These are phyloP conservation scores for Pigoraptor vietnamica DNA, from an alignment of 78 protist genomes.

Conservation along the genomic window DNA sequence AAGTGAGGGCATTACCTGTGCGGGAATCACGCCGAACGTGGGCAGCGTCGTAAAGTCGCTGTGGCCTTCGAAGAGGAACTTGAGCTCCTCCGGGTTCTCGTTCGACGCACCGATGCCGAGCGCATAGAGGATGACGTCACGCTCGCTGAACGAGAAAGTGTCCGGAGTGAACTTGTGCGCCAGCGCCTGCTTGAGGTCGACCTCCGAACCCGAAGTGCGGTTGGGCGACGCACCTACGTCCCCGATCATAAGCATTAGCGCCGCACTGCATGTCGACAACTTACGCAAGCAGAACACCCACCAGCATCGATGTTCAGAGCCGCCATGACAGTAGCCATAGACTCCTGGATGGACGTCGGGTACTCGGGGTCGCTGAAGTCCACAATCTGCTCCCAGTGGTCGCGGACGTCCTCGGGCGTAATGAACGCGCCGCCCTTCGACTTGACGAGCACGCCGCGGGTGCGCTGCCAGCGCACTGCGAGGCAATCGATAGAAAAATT, in stretches of 20 bases:
- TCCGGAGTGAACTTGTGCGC: not conserved
- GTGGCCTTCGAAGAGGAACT: not conserved
- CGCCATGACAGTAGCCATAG: not conserved
- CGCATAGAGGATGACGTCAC: not conserved
- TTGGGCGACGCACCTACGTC: not conserved
- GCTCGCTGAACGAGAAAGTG: not conserved
- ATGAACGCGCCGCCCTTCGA: conserved; percentile 25
- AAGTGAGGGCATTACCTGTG: not conserved
- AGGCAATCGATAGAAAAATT: not conserved
- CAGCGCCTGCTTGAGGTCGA: not conserved
- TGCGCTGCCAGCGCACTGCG: conserved; percentile 53
- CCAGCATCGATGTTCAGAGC: not conserved
- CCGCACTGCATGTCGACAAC: not conserved
- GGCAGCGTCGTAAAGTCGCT: conserved; percentile 1
- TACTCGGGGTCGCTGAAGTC: not conserved
- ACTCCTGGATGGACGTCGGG: not conserved
- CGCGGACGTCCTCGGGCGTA: conserved; percentile 13
- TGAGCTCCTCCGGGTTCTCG: not conserved
- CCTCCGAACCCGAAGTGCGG: not conserved
- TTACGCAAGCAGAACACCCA: not conserved
- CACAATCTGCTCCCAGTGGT: not conserved
- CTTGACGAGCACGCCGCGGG: conserved; percentile 39
- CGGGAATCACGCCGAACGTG: conserved; percentile 14
- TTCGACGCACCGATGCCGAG: not conserved
- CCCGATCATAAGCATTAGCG: no score